Evolutionary conservation across 345 rosid species (phyloP), one percentile per base, ranked within the genome.

Genomic region (Eucalyptus paniculata): DNA sequence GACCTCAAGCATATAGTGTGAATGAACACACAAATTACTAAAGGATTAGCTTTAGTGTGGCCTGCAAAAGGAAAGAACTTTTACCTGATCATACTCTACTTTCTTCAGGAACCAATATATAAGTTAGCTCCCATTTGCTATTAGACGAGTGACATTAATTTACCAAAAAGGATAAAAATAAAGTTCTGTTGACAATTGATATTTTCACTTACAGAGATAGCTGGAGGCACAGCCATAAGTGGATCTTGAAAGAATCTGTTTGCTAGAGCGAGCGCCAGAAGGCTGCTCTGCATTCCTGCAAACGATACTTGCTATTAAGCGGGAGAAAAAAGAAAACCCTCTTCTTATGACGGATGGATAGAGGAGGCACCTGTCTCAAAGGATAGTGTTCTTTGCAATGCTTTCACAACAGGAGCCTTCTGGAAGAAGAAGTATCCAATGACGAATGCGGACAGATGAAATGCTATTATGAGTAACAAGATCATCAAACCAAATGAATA

Each of bases 251-350:
- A 97, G 92, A 97, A 97, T 91, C 90, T 95, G 87, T 97, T 96
- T 12, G 99, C 99, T 54, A 97, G 95, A 12, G 99, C 95, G 62
- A 97, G 96, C 51, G 98, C 99, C 87, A 97, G 90, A 91, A 96
- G 99, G 90, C 99, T 97, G 93, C 99, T 97, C 91, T 96, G 99
- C 99, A 97, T 97, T 87, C 98, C 99, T 96, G 92, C 69, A 87
- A 87, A 90, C 54, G 87, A 54, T 23, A 42, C 15, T 47, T 21
- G 6, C 56, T 26, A 54, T 30, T 24, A 77, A 69, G 65, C n/a
- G 14, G 37, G 58, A 30, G 30, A 8, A 19, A 58, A 40, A n/a
- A 45, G 28, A 56, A 56, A 26, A 16, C 16, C 50, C 56, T 16
- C 49, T 53, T 12, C 53, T 34, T 18, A 42, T 65, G 65, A 50